A percentile compares a stretch with the other conserved stretches of the same genome.
Conservation (phyloP, 2,329 filamentous ascomycete genomes). For the Xylaria sp. region DNA sequence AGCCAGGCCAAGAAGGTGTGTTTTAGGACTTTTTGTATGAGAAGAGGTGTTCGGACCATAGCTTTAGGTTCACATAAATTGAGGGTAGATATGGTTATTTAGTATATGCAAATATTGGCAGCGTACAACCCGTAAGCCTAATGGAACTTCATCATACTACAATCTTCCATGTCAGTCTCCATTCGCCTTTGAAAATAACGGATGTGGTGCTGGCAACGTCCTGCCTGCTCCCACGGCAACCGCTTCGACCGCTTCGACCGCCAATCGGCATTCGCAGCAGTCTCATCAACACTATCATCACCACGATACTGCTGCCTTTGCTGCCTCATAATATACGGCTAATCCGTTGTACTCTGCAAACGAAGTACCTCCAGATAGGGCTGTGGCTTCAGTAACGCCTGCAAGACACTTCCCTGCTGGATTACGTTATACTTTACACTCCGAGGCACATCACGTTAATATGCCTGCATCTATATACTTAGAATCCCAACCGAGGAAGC, state of each 20-base stretch:
- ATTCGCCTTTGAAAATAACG: too few species aligned
- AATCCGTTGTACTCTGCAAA: conserved; percentile 41
- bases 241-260: conserved; percentile 53
- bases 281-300: conserved; percentile 6
- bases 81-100: too few species aligned
- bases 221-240: conserved; percentile 50
- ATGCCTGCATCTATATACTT: conserved; percentile 51
- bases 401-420: conserved; percentile 48
- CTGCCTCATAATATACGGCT: conserved; percentile 47
- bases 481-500: conserved; percentile 57
- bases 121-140: too few species aligned
- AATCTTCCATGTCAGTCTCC: too few species aligned
- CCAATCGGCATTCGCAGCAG: conserved; percentile 47
- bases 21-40: too few species aligned
- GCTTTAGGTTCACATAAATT: too few species aligned
- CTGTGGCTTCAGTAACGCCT: conserved; percentile 49
- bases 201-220: conserved; percentile 45
- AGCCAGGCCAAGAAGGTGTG: too few species aligned
- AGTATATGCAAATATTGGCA: too few species aligned
- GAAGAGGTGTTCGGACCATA: too few species aligned
- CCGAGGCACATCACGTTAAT: conserved; percentile 49
- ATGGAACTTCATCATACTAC: too few species aligned
- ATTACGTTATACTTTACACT: conserved; percentile 49
- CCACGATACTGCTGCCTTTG: conserved; percentile 15
- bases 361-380: conserved; percentile 51